Evolutionary conservation across 495 filamentous ascomycete genomes (phyloP), one percentile per base, ranked within the genome.

Genomic region (Neurospora pannonica): DNA sequence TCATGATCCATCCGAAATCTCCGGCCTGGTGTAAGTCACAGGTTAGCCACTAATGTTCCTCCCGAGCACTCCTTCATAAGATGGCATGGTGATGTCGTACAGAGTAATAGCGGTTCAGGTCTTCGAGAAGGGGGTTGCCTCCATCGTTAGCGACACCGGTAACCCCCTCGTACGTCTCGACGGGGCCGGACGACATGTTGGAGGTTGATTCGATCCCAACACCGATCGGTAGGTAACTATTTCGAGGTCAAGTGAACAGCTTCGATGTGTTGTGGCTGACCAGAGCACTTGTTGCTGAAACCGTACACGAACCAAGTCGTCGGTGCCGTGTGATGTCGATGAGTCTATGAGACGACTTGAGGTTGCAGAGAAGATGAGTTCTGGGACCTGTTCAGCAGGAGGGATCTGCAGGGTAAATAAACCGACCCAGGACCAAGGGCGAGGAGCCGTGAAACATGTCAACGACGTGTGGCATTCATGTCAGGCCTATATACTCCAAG

Each of bases 1-100:
- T 92, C 75, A 98, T 87, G 83, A 98, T 90, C 93, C 93, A 99
- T 31, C 93, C 92, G 74, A 97, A 94, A 84, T 98, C 93, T 75
- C 96, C 96, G 72, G 89, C 85, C 92, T 97, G 60, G 1, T 37
- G n/a, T 19, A 36, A 5, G 34, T 7, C 24, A 38, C 54, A 42
- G 46, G 42, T 74, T 39, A 73, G 70, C 42, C 31, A 37, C 28
- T 37, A 1, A 34, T 42, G 38, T 43, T 48, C 15, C 24, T 13
- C n/a, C 5, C 21, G 0, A n/a, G 4, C 36, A 71, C 21, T 43
- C 36, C 3, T 60, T 28, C 17, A 42, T 24, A 15, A 28, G 31
- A 21, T 67, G n/a, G 42, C 9, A 19, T 70, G 67, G 54, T 5
- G 28, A 1, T 28, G 54, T 78, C 89, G 70, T 85, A 95, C 93